Conservation (phyloP, 1,284 basidiomycete species). For the Anthracocystis panici-leucophaei region DNA sequence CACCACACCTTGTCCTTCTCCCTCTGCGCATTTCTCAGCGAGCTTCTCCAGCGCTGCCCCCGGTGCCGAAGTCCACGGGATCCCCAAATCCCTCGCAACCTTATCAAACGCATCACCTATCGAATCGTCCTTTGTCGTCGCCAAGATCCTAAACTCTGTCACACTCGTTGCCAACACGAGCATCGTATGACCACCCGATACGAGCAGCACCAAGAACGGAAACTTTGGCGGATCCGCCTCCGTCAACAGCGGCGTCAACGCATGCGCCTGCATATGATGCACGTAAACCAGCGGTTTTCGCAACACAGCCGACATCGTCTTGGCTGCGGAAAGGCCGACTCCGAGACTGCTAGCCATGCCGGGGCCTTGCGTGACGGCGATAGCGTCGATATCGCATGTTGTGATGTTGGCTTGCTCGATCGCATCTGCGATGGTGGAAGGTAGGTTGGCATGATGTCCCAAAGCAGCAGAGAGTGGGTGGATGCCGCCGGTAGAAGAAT, state of each 20-base stretch:
- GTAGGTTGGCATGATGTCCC: constrained; percentile 56
- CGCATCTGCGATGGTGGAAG: constrained; percentile 51
- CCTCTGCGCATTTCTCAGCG: neutral
- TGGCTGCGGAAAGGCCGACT: constrained; percentile 59
- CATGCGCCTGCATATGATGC: constrained; percentile 66
- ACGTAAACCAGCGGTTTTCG: constrained; percentile 61
- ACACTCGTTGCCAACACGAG: constrained; percentile 56
- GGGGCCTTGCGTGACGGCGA: constrained; percentile 67
- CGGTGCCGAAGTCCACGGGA: constrained; percentile 61
- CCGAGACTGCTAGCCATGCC: constrained; percentile 64
- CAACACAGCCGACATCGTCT: constrained; percentile 57
- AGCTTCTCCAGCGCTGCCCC: constrained; percentile 60
- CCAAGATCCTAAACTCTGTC: constrained; percentile 55
- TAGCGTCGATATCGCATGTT: constrained; percentile 55
- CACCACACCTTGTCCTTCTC: neutral
- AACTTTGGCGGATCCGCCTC: constrained; percentile 51
- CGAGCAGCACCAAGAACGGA: constrained; percentile 65
- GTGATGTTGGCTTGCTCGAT: constrained; percentile 36
- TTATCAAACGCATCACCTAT: constrained; percentile 68
- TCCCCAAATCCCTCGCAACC: constrained; percentile 56
- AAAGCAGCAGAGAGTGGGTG: constrained; percentile 61
- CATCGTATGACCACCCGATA: constrained; percentile 67
- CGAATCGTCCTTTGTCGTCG: constrained; percentile 62
- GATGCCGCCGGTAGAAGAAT: constrained; percentile 60
- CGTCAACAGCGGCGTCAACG: constrained; percentile 35